Conservation (phyloP, 1,139 yeast species). For the Debaryomyces sp. region DNA sequence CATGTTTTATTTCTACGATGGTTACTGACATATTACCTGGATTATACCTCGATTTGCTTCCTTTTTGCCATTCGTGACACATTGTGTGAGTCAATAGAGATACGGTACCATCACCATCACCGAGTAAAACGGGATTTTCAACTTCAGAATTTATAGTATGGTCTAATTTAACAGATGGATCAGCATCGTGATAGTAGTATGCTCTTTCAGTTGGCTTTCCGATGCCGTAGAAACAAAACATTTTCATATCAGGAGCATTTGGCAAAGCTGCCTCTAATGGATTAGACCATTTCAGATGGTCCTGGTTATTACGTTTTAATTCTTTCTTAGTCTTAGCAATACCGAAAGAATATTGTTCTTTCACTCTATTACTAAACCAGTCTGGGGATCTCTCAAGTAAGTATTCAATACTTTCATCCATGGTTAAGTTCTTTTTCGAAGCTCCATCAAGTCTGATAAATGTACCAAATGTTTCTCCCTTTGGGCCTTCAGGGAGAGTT, state of each 20-base stretch:
- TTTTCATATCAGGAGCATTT: constrained; percentile 87
- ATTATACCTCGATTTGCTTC: constrained; percentile 64
- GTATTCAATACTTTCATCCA: constrained; percentile 67
- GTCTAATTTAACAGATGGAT: constrained; percentile 58
- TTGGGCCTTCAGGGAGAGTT: constrained; percentile 30
- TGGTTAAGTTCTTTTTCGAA: constrained; percentile 52
- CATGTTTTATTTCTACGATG: constrained; percentile 88
- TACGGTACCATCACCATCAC: constrained; percentile 97
- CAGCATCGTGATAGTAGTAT: constrained; percentile 71
- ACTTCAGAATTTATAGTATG: constrained; percentile 67
- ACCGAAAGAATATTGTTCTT: constrained; percentile 79
- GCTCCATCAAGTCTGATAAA: constrained; percentile 66
- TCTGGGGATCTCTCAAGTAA: constrained; percentile 66
- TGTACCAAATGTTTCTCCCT: constrained; percentile 63
- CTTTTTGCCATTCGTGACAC: constrained; percentile 85
- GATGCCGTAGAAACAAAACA: constrained; percentile 90
- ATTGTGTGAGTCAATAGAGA: constrained; percentile 79
- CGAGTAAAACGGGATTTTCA: constrained; percentile 65
- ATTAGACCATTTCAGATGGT: constrained; percentile 83
- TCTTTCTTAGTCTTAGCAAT: constrained; percentile 62
- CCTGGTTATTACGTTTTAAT: constrained; percentile 61
- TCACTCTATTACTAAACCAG: constrained; percentile 71
- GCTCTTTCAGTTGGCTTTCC: constrained; percentile 96
- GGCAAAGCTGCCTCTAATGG: constrained; percentile 93
- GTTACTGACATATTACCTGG: constrained; percentile 77